Base-by-base conservation (phyloP, 176 grass and related monocot species). In the Triticum aestivum region DNA sequence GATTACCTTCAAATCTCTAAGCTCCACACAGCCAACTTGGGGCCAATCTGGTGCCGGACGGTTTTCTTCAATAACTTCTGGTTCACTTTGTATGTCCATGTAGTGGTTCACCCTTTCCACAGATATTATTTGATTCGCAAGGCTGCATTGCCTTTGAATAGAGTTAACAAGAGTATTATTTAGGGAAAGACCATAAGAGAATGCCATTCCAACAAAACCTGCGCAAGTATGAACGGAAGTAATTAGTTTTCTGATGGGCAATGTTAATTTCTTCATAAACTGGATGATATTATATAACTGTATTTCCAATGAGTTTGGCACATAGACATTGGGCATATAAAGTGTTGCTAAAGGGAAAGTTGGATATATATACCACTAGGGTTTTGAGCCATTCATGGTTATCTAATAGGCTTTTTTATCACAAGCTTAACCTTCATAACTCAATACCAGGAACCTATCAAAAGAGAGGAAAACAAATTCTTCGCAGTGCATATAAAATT, bases 61-160 rank as follows among this genome's bases (percentile, higher is more conserved):
- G 21, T 89, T 94, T 69, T 83, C 81, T 78, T 95, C 79, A 86
- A 98, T 87, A 52, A 91, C 63, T 80, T 94, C 91, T 21, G 91
- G 93, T 84, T 96, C 91, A 67, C 96, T 91, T 84, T 62, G 61
- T 73, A 99, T 87, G 26, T 92, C 70, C 97, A 96, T 94, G 79
- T 99, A 99, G 18, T 99, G 97, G 72, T 91, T 90, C 80, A 99
- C 71, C 80, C 97, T 91, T 88, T 99, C 97, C 20, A 98, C 97
- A 20, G 90, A 99, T 65, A 99, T 94, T 6, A 99, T 94, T 73
- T 92, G 75, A 88, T 88, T 99, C 18, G 90, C 83, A 69, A 99
- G 89, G 17, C 56, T 82, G 38, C 94, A 99, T 64, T 99, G 90
- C n/a, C 94, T 86, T 92, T 99, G 90, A 63, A 99, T 96, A 35